These are phyloP conservation scores for Penicillium sp. DNA, from an alignment of 2,329 filamentous ascomycete species.

Conservation along the genomic window DNA sequence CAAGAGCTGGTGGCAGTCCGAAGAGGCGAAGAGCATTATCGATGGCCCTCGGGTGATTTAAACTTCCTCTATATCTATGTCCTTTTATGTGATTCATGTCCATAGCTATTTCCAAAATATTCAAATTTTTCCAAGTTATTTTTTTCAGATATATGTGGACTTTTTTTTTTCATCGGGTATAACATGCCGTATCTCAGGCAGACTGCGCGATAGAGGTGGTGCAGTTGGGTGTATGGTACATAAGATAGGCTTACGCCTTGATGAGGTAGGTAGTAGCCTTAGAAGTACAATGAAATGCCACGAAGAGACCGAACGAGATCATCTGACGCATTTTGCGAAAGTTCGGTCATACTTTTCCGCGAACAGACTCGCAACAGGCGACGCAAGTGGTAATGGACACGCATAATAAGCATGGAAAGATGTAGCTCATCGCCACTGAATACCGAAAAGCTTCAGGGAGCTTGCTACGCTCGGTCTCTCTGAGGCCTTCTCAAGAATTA, in stretches of 20 bases:
- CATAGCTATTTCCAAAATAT: constrained; percentile 15
- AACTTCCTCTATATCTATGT: constrained; percentile 2
- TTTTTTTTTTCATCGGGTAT: constrained; percentile 1
- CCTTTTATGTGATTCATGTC: constrained; percentile 17
- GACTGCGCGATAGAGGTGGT: neutral
- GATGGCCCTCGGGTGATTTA: constrained; percentile 50
- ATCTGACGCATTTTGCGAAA: neutral
- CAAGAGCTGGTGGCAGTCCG: constrained; percentile 81
- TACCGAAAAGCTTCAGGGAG: constrained; percentile 51
- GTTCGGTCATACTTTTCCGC: neutral
- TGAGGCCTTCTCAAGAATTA: constrained; percentile 46
- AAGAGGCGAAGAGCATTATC: constrained; percentile 73
- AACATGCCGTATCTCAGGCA: neutral
- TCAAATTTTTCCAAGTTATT: neutral
- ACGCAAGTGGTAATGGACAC: neutral
- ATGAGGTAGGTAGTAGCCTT: constrained; percentile 1
- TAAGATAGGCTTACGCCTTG: constrained; percentile 8
- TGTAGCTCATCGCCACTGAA: constrained; percentile 43
- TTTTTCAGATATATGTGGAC: neutral
- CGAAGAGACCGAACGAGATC: neutral
- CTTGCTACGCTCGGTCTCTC: constrained; percentile 41
- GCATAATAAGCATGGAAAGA: neutral
- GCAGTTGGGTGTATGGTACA: constrained; percentile 17
- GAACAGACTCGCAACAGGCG: neutral
- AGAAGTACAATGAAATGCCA: constrained; percentile 13